Evolutionary conservation across 2,329 filamentous ascomycete species (phyloP), one percentile per base, ranked within the genome.

Genomic region (Sphaerulina musiva): DNA sequence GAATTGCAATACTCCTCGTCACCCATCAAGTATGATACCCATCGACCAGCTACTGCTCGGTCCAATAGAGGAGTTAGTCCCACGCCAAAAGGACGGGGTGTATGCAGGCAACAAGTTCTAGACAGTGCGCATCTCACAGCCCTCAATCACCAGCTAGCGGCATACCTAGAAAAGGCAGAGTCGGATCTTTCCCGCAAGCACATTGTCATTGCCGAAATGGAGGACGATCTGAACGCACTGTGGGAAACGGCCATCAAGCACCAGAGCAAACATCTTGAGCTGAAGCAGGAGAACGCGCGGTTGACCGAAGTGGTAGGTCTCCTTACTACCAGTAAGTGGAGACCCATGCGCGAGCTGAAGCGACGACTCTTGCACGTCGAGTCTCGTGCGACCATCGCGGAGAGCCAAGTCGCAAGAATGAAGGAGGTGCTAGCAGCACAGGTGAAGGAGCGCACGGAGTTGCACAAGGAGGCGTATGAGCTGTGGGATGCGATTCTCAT

Each of bases 251-350:
- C 48, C 11, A 31, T 43, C 10, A n/a, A 23, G 12, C 45, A 53
- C 17, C 23, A 38, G 43, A 42, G 32, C 14, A 47, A 38, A 44
- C 31, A 14, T 17, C 10, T 26, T 14, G 12, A 53, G 39, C 5
- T 46, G 17, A n/a, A 48, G 36, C 38, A 40, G 11, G 51, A 53
- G 38, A 53, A 53, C 17, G 38, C 39, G 44, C 9, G 31, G 10
- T 29, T 53, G 11, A 31, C 4, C 4, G 20, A 31, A 5, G 29
- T 38, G 17, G 51, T 53, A 23, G 23, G 41, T 14, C 39, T 29
- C 7, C 38, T 53, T 14, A 36, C 38, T 29, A 48, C 38, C 38
- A 47, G 51, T 38, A 48, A 36, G 7, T 53, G 51, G 51, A 53
- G 20, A 40, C 45, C 51, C 12, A 26, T 42, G 44, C 39, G 44